Percentiles rank a stretch among this genome's conserved stretches.
These are phyloP conservation scores for Cyclocybe aegerita DNA, from an alignment of 768 basidiomycete genomes.

Conservation along the genomic window DNA sequence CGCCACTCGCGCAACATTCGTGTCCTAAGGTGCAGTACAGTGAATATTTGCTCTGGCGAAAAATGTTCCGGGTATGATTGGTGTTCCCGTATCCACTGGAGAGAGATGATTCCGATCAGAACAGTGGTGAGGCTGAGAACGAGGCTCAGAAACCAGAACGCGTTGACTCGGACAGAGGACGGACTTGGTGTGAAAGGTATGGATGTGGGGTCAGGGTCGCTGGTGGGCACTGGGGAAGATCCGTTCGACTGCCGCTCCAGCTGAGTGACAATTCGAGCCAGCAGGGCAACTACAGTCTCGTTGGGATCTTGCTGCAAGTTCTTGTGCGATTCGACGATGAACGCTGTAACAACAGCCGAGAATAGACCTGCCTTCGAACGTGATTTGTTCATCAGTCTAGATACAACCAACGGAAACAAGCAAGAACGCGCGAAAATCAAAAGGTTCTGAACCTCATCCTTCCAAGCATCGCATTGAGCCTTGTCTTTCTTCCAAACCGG, in stretches of 20 bases:
- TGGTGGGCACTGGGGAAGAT: background rate
- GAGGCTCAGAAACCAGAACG: conserved; percentile 11
- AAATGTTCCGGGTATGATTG: conserved; percentile 6
- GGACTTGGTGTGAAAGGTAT: conserved; percentile 2
- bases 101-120: conserved; percentile 11
- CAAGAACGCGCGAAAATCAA: background rate
- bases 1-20: conserved; percentile 25
- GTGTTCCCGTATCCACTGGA: conserved; percentile 16
- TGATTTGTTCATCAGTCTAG: no score
- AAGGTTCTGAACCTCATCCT: background rate
- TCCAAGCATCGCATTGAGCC: background rate
- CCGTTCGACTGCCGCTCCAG: background rate
- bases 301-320: conserved; percentile 11
- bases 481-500: background rate
- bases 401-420: no score
- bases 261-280: conserved; percentile 9
- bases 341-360: conserved; percentile 17
- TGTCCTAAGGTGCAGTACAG: conserved; percentile 23
- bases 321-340: conserved; percentile 17
- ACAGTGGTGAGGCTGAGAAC: conserved; percentile 12
- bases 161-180: conserved; percentile 10
- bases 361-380: conserved; percentile 16
- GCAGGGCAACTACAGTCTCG: conserved; percentile 2
- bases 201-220: no score
- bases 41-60: conserved; percentile 7